Base-by-base conservation (phyloP, 208 protist species). In the Crithidia sp. region DNA sequence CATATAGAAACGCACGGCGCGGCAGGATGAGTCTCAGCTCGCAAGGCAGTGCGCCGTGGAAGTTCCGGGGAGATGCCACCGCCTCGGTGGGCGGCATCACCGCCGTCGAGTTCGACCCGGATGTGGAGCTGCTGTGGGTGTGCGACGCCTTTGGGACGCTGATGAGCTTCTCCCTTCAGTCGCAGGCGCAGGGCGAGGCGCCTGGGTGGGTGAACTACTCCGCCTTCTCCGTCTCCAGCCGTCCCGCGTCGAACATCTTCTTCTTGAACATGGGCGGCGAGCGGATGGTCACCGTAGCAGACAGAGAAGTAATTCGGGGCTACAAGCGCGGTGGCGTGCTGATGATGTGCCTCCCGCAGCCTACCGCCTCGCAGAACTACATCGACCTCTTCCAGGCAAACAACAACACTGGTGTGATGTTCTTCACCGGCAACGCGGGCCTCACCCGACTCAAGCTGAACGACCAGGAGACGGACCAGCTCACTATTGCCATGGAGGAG, bases 61-160 rank as follows among this genome's bases (percentile, higher is more conserved):
- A 91, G 76, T 84, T 87, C 19, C 75, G 88, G 40, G 86, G 89
- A n/a, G 83, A 79, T 16, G 86, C 80, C 52, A 82, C 84, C 57
- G 87, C 88, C 7, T 89, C 85, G 16, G 69, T 92, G 10, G 88
- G 87, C 19, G 82, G 71, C 47, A 84, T 97, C 71, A 95, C 83
- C 40, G 86, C 92, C 9, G 78, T 97, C 10, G 86, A 93, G 79
- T 97, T 97, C 71, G 92, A 97, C 72, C 90, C 90, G 9, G 87
- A 93, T 49, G 61, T 93, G 41, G 92, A 97, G 81, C 77, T 97
- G 63, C 82, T 97, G 43, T 97, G 92, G 92, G 77, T 90, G 28
- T 86, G 83, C 68, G 92, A 97, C 65, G 84, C 76, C 70, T 95
- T 88, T 68, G 90, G 90, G 54, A 83, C 76, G n/a, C 77, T 97